Evolutionary conservation across 1,139 yeast species (phyloP), one percentile per base, ranked within the genome.

Genomic region (Kodamaea derodonti): DNA sequence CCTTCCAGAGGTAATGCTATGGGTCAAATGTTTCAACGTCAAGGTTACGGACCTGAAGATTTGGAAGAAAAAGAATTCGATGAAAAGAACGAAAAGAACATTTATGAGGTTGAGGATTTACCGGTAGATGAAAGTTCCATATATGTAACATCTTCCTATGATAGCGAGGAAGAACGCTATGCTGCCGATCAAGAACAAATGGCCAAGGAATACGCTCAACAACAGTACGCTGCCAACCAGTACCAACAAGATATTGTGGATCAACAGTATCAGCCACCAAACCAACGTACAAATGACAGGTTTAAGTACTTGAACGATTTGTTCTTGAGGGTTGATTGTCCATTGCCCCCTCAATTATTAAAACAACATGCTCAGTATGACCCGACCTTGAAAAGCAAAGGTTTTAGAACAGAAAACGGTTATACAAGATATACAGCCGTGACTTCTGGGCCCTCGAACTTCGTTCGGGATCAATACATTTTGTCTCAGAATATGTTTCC

Each of bases 341-440:
- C 75, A 4, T 72, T 69, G 14, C 75, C 75, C 3, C 62, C 70
- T 15, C 74, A 68, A 42, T 56, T 69, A 35, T 56, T 69, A 37
- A 48, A 65, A 13, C 69, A 69, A 38, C 69, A 65, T 40, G 73
- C 71, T 13, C 73, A 67, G 40, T 69, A 67, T 41, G 47, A 53
- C 16, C 47, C 55, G 3, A 54, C 45, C 5, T 52, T 48, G 16
- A 58, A 59, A 37, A 70, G 66, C 40, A 71, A 71, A 8, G 73
- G 72, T 1, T 56, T 68, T 34, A 55, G 68, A 9, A 53, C 74
- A 52, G 75, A 69, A 42, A 68, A 69, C 43, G 62, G 72, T 14
- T 68, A 66, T 45, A 69, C 69, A 75, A 57, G 75, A 53, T 69
- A 69, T 48, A 65, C 74, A 1, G 75, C 75, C 10, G 73, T 68